Base-by-base conservation (phyloP, 108 stramenopile species). In the Skeletonema costatum region DNA sequence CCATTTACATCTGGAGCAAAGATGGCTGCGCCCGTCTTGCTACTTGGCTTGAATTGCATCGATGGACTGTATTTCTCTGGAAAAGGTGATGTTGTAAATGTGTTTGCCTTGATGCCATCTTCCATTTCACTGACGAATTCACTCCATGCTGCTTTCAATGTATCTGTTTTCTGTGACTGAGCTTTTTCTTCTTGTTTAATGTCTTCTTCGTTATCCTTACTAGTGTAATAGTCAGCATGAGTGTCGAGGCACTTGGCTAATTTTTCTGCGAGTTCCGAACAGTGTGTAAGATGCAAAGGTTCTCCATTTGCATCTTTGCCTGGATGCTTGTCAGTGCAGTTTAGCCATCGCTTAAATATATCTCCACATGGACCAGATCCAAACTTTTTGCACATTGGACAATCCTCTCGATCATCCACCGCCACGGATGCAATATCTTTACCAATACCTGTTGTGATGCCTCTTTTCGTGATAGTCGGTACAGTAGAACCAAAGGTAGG, bases 381-480 rank as follows among this genome's bases (percentile, higher is more conserved):
- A 69, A 85, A 87, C 67, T 87, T 87, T 48, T 77, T 82, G 53
- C 87, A 87, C 64, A 87, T 61, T 17, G 84, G 87, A 58, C 87
- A 87, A 60, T 87, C 73, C 33, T 87, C 87, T 70, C 77, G 73
- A 36, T 82, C 53, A 11, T 51, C 70, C 11, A 67, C 29, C 4
- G 70, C 64, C 32, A 35, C 51, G 1, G 66, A 13, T 32, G 39
- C 13, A 46, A 32, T 3, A 51, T 69, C 68, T 8, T n/a, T 1
- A 25, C 68, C 60, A 38, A 39, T 5, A 64, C 38, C 38, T 21
- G 76, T 63, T 63, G 8, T 19, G 3, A 69, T 29, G 10, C 68
- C 76, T 59, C 68, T 51, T 12, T 35, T 33, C 10, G 76, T 38
- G 46, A 61, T 66, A 56, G 29, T 17, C 46, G 77, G 70, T 25